Evolutionary conservation across 352 stramenopile genomes (phyloP).

Genomic region (Pythium dissotocum): DNA sequence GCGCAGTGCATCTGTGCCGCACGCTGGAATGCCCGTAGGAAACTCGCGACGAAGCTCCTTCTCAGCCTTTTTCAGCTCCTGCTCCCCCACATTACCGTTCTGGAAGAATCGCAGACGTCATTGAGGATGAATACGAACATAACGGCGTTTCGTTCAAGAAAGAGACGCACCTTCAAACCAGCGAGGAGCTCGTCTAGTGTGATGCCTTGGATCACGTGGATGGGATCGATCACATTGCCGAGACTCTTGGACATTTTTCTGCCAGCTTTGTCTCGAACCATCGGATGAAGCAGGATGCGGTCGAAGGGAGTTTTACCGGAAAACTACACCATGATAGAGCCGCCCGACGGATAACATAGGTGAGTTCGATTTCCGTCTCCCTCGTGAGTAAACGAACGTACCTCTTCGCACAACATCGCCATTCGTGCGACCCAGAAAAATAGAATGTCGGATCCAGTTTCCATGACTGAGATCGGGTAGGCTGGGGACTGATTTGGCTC

Average conservation of each 20-base stretch:
- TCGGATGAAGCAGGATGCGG: conserved; percentile 98
- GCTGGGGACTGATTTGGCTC: conserved; percentile 44
- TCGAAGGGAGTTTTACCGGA: conserved; percentile 97
- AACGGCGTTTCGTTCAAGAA: too few species aligned
- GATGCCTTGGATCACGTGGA: conserved; percentile 98
- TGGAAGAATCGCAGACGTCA: conserved; percentile 19
- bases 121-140: neutral
- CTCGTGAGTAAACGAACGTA: conserved; percentile 32
- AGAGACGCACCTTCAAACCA: conserved; percentile 80
- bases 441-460: conserved; percentile 97
- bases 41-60: conserved; percentile 97
- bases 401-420: conserved; percentile 99
- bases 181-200: conserved; percentile 91
- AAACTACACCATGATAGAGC: conserved; percentile 41
- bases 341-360: neutral
- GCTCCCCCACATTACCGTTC: conserved; percentile 66
- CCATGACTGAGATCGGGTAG: conserved; percentile 78
- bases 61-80: conserved; percentile 95
- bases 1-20: conserved; percentile 96
- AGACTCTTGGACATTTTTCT: conserved; percentile 99
- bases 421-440: conserved; percentile 99
- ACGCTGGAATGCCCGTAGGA: conserved; percentile 97
- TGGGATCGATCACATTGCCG: conserved; percentile 99
- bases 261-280: conserved; percentile 99
- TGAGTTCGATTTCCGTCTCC: neutral